Percentiles rank a stretch among this genome's conserved stretches.
Evolutionary conservation across 108 stramenopile species (phyloP).

Genomic region (Seminavis robusta): DNA sequence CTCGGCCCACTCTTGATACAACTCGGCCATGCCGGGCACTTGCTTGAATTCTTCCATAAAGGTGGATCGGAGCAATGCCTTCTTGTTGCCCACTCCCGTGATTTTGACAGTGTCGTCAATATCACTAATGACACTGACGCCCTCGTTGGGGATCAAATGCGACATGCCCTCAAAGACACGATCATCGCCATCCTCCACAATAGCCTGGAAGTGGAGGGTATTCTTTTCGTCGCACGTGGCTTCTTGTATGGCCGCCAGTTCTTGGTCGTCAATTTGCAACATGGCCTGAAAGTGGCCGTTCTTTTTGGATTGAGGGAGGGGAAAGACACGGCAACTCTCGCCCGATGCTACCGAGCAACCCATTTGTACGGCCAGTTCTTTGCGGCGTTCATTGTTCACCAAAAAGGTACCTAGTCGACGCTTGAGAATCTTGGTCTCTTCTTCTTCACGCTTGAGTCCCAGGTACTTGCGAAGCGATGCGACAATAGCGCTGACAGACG

Average conservation of each 20-base stretch:
- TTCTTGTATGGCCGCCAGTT: too few species aligned
- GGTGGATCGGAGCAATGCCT: conserved; percentile 36
- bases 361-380: conserved; percentile 4
- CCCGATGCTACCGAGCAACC: too few species aligned
- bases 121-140: conserved; percentile 34
- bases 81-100: conserved; percentile 33
- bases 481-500: too few species aligned
- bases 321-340: too few species aligned
- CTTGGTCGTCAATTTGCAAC: too few species aligned
- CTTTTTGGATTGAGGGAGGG: conserved; percentile 18
- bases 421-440: too few species aligned
- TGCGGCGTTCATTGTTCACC: conserved; percentile 32
- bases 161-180: conserved; percentile 13
- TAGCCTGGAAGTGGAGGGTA: too few species aligned
- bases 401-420: conserved; percentile 28
- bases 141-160: conserved; percentile 19
- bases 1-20: conserved; percentile 26
- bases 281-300: conserved; percentile 51
- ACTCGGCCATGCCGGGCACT: conserved; percentile 38
- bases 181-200: neutral
- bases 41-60: conserved; percentile 34
- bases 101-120: conserved; percentile 50
- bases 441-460: too few species aligned
- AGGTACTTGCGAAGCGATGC: too few species aligned
- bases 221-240: too few species aligned